These are phyloP conservation scores for Bruguiera sexangula DNA, from an alignment of 345 rosid species.

Conservation along the genomic window DNA sequence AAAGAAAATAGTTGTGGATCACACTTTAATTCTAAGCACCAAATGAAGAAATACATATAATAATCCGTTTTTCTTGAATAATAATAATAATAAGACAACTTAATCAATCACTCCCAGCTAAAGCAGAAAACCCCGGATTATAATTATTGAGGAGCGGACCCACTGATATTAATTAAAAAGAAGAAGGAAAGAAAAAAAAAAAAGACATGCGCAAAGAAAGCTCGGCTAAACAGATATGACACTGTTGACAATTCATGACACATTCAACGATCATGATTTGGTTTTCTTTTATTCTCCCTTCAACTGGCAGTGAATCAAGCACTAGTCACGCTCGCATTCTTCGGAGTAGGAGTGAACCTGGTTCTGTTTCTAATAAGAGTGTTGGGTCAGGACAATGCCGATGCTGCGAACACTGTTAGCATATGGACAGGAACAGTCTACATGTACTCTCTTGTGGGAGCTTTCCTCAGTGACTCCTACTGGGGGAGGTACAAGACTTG, in stretches of 20 bases:
- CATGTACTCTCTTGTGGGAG: conserved; percentile 25
- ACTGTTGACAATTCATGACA: neutral
- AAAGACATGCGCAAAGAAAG: too few relatives aligned
- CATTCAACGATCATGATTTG: neutral
- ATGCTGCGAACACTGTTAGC: conserved; percentile 29
- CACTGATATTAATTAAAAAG: too few relatives aligned
- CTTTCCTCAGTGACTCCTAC: conserved; percentile 33
- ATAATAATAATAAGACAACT: too few relatives aligned
- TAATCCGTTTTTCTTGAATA: too few relatives aligned
- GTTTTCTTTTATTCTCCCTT: neutral
- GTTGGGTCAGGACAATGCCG: conserved; percentile 24
- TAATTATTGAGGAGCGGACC: too few relatives aligned
- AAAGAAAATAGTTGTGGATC: too few relatives aligned
- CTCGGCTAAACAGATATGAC: too few relatives aligned
- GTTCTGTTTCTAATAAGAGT: conserved; percentile 28
- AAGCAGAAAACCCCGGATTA: too few relatives aligned
- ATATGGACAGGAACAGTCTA: conserved; percentile 35
- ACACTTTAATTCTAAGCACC: too few relatives aligned
- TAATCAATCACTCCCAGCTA: too few relatives aligned
- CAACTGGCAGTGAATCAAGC: conserved; percentile 26
- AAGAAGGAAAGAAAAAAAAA: too few relatives aligned
- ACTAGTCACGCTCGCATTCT: conserved; percentile 29
- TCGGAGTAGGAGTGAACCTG: conserved; percentile 32
- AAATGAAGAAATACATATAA: too few relatives aligned
- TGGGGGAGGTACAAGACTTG: conserved; percentile 32